Percentiles rank a stretch among this genome's conserved stretches.
phyloP scores from a whole-genome alignment of 345 rosid species.

The Rhodomyrtus tomentosa region DNA sequence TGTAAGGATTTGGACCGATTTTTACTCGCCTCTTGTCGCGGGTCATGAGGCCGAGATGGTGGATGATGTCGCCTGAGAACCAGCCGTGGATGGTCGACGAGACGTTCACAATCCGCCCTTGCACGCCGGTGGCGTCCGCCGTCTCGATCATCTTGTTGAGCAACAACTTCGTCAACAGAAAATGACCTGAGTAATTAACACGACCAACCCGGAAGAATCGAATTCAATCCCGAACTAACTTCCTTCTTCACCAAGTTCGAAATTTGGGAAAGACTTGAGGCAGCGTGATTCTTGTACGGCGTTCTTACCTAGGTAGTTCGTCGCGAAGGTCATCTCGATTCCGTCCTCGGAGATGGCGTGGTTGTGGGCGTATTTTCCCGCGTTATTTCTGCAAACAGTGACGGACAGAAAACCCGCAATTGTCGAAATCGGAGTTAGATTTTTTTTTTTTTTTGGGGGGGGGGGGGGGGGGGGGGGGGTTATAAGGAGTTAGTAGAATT shows the following conservation, averaged over 20 bases:
- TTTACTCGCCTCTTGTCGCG: conserved; percentile 43
- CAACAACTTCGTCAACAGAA: conserved; percentile 62
- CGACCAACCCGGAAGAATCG: background rate
- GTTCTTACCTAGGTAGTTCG: conserved; percentile 74
- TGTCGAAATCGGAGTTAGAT: background rate
- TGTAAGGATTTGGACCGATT: background rate
- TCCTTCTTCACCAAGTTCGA: background rate
- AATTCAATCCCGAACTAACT: background rate
- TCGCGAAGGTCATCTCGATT: conserved; percentile 96
- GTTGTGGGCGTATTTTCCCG: conserved; percentile 79
- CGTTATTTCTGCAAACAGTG: conserved; percentile 67
- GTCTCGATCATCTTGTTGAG: conserved; percentile 65
- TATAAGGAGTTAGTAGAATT: no score
- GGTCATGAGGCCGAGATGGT: conserved; percentile 58
- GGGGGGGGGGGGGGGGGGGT: no score
- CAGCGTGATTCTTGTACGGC: background rate
- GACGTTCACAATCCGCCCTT: conserved; percentile 80
- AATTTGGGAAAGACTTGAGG: background rate
- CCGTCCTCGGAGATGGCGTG: conserved; percentile 94
- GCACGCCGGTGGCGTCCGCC: conserved; percentile 49
- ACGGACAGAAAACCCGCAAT: background rate
- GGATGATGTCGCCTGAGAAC: conserved; percentile 76
- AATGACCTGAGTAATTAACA: conserved; percentile 47
- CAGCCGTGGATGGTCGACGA: conserved; percentile 81
- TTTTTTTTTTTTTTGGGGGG: no score